These are phyloP conservation scores for Phytopythium ostracodes DNA, from an alignment of 352 stramenopile species.

Conservation along the genomic window DNA sequence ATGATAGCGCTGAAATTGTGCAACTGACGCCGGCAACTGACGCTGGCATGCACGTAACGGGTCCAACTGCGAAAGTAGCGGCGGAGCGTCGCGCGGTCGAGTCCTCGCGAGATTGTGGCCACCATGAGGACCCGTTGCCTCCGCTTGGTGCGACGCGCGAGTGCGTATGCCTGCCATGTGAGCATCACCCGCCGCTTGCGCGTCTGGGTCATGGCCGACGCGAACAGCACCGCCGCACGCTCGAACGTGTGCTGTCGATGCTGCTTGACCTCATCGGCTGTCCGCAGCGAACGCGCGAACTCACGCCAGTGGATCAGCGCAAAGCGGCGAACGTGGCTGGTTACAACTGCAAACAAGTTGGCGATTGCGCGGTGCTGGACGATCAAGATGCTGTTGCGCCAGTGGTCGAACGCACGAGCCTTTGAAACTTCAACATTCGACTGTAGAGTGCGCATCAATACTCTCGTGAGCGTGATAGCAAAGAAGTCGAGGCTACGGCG, in stretches of 20 bases:
- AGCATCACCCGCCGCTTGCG: conserved; percentile 5
- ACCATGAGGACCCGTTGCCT: neutral
- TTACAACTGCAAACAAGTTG: neutral
- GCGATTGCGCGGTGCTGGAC: neutral
- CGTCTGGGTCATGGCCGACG: conserved; percentile 2
- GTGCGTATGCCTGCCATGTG: neutral
- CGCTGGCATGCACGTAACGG: neutral
- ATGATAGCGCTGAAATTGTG: neutral
- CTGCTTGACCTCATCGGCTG: neutral
- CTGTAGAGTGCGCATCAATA: conserved; percentile 3
- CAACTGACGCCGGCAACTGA: neutral
- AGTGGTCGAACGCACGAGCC: conserved; percentile 2
- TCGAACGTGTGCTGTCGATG: conserved; percentile 5
- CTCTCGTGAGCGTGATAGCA: neutral
- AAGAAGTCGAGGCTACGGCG: conserved; percentile 14
- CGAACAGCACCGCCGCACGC: conserved; percentile 1
- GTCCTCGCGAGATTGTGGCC: neutral
- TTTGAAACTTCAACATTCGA: neutral
- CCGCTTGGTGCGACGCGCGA: neutral
- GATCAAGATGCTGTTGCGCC: neutral
- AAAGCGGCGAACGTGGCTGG: neutral
- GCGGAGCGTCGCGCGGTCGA: neutral
- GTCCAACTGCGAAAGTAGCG: conserved; percentile 4
- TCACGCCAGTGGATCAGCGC: neutral
- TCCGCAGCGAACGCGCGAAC: neutral